Conservation (phyloP, 106 monocot species). For the Phalaenopsis aphrodite region DNA sequence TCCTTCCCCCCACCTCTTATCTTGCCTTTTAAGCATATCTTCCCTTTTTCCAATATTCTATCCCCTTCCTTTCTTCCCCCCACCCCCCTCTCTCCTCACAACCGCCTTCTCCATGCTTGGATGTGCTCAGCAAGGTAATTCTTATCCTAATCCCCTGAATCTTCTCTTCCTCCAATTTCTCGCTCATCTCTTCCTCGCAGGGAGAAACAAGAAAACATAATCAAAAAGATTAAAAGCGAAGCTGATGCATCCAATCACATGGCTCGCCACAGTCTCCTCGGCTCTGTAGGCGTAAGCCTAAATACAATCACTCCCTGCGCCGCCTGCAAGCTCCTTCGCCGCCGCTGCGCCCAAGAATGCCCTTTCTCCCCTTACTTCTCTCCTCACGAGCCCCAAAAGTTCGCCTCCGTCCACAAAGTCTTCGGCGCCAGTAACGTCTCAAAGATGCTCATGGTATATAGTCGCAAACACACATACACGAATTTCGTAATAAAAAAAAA, state of each 20-base stretch:
- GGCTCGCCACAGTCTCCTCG: constrained; percentile 32
- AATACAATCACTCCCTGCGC: constrained; percentile 92
- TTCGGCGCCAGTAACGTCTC: constrained; percentile 98
- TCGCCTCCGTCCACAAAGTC: constrained; percentile 89
- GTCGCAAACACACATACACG: no score
- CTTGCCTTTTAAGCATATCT: constrained; percentile 77
- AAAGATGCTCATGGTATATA: constrained; percentile 83
- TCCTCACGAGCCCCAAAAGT: constrained; percentile 92
- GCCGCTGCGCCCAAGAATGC: constrained; percentile 91
- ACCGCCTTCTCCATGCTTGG: constrained; percentile 31
- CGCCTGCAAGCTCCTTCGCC: constrained; percentile 86
- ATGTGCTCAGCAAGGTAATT: constrained; percentile 74
- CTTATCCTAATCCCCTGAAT: background rate
- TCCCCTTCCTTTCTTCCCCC: constrained; percentile 4
- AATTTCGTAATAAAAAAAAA: no score
- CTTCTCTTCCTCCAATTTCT: background rate
- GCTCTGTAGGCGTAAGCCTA: constrained; percentile 28
- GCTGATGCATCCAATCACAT: constrained; percentile 29
- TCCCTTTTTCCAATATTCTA: constrained; percentile 10
- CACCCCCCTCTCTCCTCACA: constrained; percentile 3
- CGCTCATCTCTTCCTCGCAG: constrained; percentile 4
- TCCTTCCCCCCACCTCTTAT: constrained; percentile 25
- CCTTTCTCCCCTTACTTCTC: constrained; percentile 97
- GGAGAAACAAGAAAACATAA: constrained; percentile 52
- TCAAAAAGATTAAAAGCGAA: constrained; percentile 72